Percentiles rank a stretch among this genome's conserved stretches.
These are phyloP conservation scores for Wickerhamiella kurtzmanii DNA, from an alignment of 805 yeast genomes.

Conservation along the genomic window DNA sequence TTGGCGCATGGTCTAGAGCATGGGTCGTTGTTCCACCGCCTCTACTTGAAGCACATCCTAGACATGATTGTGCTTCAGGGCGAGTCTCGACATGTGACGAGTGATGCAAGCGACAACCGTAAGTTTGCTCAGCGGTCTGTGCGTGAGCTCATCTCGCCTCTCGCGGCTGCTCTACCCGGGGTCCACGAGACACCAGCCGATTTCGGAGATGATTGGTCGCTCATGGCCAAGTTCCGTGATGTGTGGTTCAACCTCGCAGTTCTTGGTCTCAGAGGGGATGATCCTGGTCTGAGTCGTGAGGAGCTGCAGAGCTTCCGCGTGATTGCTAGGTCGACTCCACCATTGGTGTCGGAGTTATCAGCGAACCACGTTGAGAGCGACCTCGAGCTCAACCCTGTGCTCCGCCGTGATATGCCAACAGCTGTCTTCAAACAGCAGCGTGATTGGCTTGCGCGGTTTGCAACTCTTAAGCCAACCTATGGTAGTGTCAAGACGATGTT, in stretches of 20 bases:
- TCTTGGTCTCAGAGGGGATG: slow-evolving; percentile 62
- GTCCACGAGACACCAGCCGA: slow-evolving; percentile 33
- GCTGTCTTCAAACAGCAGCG: slow-evolving; percentile 27
- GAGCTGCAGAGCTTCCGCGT: slow-evolving; percentile 39
- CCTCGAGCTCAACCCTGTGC: slow-evolving; percentile 77
- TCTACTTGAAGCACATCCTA: slow-evolving; percentile 54
- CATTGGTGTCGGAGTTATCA: slow-evolving; percentile 68
- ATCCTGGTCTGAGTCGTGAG: slow-evolving; percentile 30
- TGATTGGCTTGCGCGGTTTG: slow-evolving; percentile 2
- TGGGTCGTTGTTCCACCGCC: slow-evolving; percentile 22
- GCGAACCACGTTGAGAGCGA: slow-evolving; percentile 83
- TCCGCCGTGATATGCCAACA: slow-evolving; percentile 63
- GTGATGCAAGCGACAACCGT: slow-evolving; percentile 36
- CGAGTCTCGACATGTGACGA: slow-evolving; percentile 45
- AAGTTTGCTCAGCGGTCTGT: not conserved
- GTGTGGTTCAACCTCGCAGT: slow-evolving; percentile 90
- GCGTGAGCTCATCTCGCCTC: slow-evolving; percentile 42
- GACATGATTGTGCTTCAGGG: slow-evolving; percentile 61
- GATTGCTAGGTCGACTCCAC: slow-evolving; percentile 79
- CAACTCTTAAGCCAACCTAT: not conserved
- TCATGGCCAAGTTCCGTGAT: slow-evolving; percentile 57
- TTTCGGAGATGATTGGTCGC: slow-evolving; percentile 31
- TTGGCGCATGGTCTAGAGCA: slow-evolving; percentile 24
- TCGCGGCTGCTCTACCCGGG: slow-evolving; percentile 61
- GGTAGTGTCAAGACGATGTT: slow-evolving; percentile 52